Conservation (phyloP, 331 rosid genomes). For the Acacia concinna region DNA sequence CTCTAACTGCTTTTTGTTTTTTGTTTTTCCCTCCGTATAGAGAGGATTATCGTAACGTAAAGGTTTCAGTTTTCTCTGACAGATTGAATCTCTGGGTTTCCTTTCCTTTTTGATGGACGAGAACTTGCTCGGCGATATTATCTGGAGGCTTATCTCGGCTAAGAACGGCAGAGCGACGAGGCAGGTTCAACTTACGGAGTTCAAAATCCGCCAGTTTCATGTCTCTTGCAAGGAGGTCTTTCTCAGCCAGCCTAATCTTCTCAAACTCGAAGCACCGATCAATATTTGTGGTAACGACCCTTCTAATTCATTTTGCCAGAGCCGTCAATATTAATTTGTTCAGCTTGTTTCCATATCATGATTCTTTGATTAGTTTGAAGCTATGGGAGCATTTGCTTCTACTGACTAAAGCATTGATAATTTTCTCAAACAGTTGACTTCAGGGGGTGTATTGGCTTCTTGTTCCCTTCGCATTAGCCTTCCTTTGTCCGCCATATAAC, state of each 20-base stretch:
- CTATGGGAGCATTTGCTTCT: not conserved
- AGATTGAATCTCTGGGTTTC: not conserved
- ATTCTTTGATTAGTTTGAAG: not conserved
- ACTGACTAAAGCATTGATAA: not conserved
- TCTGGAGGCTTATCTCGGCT: slow-evolving; percentile 59
- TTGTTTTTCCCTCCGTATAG: not conserved
- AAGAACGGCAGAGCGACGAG: slow-evolving; percentile 74
- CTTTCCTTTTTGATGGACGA: slow-evolving; percentile 53
- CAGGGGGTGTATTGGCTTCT: not conserved
- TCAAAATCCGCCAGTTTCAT: slow-evolving; percentile 67
- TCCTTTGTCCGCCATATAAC: not conserved
- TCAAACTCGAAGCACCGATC: slow-evolving; percentile 83
- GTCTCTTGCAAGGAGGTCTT: slow-evolving; percentile 62
- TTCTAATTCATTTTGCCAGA: not conserved
- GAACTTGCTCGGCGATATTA: slow-evolving; percentile 55
- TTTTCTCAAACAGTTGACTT: not conserved
- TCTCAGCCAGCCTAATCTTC: slow-evolving; percentile 80
- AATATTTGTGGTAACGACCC: slow-evolving; percentile 69
- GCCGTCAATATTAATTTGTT: not conserved
- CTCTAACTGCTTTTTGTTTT: not conserved
- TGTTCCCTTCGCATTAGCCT: not conserved
- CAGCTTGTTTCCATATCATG: not conserved
- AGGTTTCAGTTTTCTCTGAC: slow-evolving; percentile 13
- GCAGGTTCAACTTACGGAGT: slow-evolving; percentile 70
- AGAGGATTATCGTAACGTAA: slow-evolving; percentile 1